phyloP scores from a whole-genome alignment of 306 rosid species.

The Quercus alba region DNA sequence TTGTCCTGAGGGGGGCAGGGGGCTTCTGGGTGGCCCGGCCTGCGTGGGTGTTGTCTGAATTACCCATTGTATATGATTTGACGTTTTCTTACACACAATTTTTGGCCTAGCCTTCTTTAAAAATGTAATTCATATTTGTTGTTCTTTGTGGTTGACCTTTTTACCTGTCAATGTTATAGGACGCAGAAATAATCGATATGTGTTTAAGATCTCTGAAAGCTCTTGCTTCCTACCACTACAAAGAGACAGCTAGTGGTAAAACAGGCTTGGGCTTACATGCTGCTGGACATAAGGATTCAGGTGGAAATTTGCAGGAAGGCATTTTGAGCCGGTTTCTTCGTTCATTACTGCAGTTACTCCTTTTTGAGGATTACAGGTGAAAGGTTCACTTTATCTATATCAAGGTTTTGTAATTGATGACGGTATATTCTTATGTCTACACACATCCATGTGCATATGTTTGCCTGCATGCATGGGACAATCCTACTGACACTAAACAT shows the following conservation, averaged over 20 bases:
- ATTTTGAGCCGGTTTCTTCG: constrained; percentile 79
- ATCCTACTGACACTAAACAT: not conserved
- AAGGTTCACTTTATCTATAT: not conserved
- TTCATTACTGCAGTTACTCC: constrained; percentile 78
- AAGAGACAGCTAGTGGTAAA: constrained; percentile 62
- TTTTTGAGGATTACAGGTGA: constrained; percentile 91
- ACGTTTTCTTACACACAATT: not conserved
- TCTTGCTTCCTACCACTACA: constrained; percentile 83
- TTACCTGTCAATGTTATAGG: constrained; percentile 42
- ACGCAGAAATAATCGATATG: constrained; percentile 71
- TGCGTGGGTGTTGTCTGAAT: not conserved
- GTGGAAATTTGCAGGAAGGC: constrained; percentile 74
- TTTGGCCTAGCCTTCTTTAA: not conserved
- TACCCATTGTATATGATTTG: not conserved
- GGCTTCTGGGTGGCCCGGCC: not conserved
- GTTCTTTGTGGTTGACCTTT: constrained; percentile 15
- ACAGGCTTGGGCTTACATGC: constrained; percentile 74
- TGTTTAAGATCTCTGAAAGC: constrained; percentile 86
- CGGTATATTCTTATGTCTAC: not conserved
- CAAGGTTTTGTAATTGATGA: not conserved
- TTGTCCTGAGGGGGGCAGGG: not conserved
- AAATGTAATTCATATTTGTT: not conserved
- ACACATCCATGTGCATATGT: not conserved
- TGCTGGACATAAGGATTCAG: constrained; percentile 44
- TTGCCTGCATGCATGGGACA: not conserved